phyloP scores from a whole-genome alignment of 2,329 filamentous ascomycete genomes.

The Magnaporthiopsis incrustans region DNA sequence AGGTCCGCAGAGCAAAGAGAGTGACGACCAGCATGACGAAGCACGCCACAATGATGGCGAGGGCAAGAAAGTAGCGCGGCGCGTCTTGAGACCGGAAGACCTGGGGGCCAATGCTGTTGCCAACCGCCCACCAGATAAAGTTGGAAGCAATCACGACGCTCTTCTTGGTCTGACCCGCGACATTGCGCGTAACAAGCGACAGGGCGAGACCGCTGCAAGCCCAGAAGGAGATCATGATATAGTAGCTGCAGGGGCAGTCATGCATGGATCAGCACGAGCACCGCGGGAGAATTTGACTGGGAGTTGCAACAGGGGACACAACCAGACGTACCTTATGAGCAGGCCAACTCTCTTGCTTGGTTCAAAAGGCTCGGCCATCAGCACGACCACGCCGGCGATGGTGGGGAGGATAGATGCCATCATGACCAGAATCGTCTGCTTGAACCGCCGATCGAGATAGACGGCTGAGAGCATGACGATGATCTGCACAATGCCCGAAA shows the following conservation, averaged over 20 bases:
- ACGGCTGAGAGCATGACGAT: constrained; percentile 19
- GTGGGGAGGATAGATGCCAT: background rate
- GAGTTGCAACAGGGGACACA: background rate
- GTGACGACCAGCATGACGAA: background rate
- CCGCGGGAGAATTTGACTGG: background rate
- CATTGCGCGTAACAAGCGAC: constrained; percentile 54
- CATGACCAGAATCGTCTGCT: constrained; percentile 18
- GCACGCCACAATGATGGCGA: background rate
- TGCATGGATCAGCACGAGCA: background rate
- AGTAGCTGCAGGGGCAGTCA: background rate
- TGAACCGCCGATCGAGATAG: constrained; percentile 13
- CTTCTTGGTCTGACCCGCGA: constrained; percentile 50
- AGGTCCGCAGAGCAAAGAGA: background rate
- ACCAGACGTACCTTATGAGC: background rate
- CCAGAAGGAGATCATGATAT: constrained; percentile 7
- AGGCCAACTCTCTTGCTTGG: background rate
- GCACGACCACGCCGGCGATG: background rate
- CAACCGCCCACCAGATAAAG: constrained; percentile 41
- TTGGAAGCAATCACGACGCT: constrained; percentile 48
- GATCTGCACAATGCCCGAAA: constrained; percentile 19
- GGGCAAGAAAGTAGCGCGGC: background rate
- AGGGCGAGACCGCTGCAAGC: constrained; percentile 22
- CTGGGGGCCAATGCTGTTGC: constrained; percentile 49
- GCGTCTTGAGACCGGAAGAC: constrained; percentile 51
- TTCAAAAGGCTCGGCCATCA: background rate